Conservation (phyloP, 805 yeast species). For the Yarrowia osloensis region DNA sequence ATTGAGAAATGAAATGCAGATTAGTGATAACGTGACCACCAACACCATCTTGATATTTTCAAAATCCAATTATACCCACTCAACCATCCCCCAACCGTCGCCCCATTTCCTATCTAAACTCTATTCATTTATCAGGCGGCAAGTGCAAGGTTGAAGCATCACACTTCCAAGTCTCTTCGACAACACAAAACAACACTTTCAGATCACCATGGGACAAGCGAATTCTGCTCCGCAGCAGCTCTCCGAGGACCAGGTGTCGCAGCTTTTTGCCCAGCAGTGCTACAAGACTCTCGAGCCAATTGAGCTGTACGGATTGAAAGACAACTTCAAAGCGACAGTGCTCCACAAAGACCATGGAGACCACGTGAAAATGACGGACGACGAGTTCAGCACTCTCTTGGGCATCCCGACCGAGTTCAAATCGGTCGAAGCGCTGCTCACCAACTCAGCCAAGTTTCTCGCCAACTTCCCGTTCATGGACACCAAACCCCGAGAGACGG, state of each 20-base stretch:
- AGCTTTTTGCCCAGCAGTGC: conserved; percentile 15
- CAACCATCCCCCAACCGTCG: no score
- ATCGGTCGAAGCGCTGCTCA: neutral
- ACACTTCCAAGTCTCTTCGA: neutral
- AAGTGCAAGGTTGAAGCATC: neutral
- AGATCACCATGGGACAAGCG: conserved; percentile 21
- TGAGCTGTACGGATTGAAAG: conserved; percentile 14
- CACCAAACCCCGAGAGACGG: neutral
- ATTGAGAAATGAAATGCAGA: no score
- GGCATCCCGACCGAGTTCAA: conserved; percentile 9
- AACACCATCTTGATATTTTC: no score
- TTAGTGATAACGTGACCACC: no score
- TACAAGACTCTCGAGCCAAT: conserved; percentile 23
- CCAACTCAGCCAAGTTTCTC: conserved; percentile 6
- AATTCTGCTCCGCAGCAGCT: conserved; percentile 1
- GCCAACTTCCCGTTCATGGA: conserved; percentile 23
- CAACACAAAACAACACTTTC: neutral
- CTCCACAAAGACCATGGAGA: conserved; percentile 7
- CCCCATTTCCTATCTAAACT: neutral
- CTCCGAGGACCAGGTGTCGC: neutral
- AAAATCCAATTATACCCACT: no score
- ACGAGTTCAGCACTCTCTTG: conserved; percentile 28
- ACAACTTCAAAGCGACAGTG: conserved; percentile 2
- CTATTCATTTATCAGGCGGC: conserved; percentile 14
- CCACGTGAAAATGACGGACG: conserved; percentile 32